Evolutionary conservation across 116 monocot species (phyloP).

Genomic region (Posidonia oceanica): DNA sequence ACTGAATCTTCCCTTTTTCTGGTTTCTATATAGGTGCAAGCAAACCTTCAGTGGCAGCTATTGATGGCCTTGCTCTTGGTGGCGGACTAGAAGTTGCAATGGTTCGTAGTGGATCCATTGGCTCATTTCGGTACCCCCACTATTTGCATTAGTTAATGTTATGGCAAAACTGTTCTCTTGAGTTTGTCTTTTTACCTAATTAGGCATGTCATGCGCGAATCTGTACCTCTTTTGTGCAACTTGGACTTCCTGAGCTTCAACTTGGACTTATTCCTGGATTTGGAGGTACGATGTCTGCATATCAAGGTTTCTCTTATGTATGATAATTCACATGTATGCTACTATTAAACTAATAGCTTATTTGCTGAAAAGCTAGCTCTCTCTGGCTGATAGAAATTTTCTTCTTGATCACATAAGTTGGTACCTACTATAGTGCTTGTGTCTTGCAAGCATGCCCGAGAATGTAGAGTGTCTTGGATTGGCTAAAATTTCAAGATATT

Average conservation of each 20-base stretch:
- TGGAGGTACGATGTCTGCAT: conserved; percentile 51
- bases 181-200: conserved; percentile 5
- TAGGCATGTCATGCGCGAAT: conserved; percentile 97
- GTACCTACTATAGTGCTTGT: too few relatives aligned
- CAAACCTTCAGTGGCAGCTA: conserved; percentile 95
- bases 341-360: neutral
- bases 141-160: neutral
- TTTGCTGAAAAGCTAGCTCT: too few relatives aligned
- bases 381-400: too few relatives aligned
- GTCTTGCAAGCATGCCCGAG: too few relatives aligned
- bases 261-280: conserved; percentile 97
- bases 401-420: too few relatives aligned
- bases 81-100: conserved; percentile 96
- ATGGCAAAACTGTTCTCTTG: neutral
- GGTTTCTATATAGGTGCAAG: conserved; percentile 40
- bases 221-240: conserved; percentile 66
- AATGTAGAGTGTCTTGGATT: too few relatives aligned
- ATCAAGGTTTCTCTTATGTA: neutral
- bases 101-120: conserved; percentile 25
- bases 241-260: conserved; percentile 96
- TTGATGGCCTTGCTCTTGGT: conserved; percentile 97
- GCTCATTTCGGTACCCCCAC: neutral
- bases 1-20: conserved; percentile 1
- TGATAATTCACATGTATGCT: neutral
- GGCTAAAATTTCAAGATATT: too few relatives aligned